Conservation (phyloP, 2,329 filamentous ascomycete species). For the Laburnicola sp. region DNA sequence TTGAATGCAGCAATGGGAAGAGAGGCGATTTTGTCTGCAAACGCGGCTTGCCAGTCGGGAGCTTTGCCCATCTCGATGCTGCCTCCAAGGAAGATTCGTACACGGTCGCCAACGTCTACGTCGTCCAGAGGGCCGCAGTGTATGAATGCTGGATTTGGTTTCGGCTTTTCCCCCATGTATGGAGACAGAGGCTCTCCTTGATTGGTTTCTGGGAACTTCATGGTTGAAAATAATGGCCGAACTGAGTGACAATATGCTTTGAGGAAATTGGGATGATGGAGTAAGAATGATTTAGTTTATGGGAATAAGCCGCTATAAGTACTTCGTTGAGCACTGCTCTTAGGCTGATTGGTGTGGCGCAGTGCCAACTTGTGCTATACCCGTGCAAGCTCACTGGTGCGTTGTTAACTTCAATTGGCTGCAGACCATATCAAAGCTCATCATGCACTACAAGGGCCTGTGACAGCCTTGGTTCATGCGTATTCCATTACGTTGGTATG, state of each 20-base stretch:
- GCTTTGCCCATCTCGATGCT: constrained; percentile 34
- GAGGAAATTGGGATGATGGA: constrained; percentile 8
- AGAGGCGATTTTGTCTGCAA: constrained; percentile 46
- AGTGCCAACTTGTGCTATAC: constrained; percentile 13
- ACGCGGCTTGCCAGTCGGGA: constrained; percentile 54
- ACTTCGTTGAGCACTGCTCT: constrained; percentile 8
- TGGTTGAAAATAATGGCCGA: constrained; percentile 11
- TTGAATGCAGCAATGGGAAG: constrained; percentile 57
- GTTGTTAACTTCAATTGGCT: constrained; percentile 16
- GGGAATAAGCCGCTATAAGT: constrained; percentile 7
- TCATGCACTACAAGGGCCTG: constrained; percentile 10
- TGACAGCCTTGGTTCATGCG: constrained; percentile 11
- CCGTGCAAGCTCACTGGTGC: constrained; percentile 11
- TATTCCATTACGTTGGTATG: constrained; percentile 10
- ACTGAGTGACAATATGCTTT: constrained; percentile 8
- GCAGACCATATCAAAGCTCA: constrained; percentile 14
- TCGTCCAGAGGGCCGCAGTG: constrained; percentile 11
- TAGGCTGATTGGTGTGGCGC: constrained; percentile 6
- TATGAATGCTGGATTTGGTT: constrained; percentile 11
- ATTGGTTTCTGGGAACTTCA: constrained; percentile 15
- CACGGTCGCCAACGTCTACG: constrained; percentile 5
- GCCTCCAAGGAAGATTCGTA: constrained; percentile 59
- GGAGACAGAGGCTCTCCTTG: constrained; percentile 12
- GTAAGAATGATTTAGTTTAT: constrained; percentile 9
- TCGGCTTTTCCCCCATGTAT: constrained; percentile 11